Percentiles rank a stretch among this genome's conserved stretches.
These are phyloP conservation scores for Phialophora macrospora DNA, from an alignment of 2,329 filamentous ascomycete genomes.

Conservation along the genomic window DNA sequence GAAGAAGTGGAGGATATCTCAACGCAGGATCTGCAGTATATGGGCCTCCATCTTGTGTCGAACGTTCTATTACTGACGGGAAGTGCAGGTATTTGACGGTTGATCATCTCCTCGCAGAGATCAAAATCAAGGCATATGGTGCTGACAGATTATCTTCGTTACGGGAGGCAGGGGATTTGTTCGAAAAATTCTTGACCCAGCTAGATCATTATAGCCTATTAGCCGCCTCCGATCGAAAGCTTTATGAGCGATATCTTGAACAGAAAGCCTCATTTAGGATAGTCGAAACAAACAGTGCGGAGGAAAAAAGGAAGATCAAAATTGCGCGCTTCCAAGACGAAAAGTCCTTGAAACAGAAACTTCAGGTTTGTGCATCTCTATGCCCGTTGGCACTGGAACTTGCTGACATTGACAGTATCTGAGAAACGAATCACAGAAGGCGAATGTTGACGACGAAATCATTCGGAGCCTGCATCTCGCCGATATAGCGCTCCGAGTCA, in stretches of 20 bases:
- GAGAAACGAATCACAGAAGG: constrained; percentile 31
- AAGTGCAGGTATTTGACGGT: constrained; percentile 70
- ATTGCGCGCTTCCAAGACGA: constrained; percentile 84
- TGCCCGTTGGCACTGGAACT: background rate
- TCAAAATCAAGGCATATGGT: constrained; percentile 69
- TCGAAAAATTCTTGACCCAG: constrained; percentile 77
- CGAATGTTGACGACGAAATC: constrained; percentile 72
- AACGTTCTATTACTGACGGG: constrained; percentile 15
- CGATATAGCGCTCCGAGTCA: constrained; percentile 72
- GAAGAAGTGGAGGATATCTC: constrained; percentile 85
- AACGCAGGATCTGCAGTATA: constrained; percentile 78
- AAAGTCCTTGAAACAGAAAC: constrained; percentile 79
- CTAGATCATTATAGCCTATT: constrained; percentile 81
- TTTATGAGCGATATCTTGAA: constrained; percentile 75
- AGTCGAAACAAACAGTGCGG: constrained; percentile 68
- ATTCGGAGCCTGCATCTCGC: constrained; percentile 78
- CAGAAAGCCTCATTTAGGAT: constrained; percentile 74
- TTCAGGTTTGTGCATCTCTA: constrained; percentile 65
- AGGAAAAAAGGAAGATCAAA: constrained; percentile 77
- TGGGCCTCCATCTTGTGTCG: background rate
- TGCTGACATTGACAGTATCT: constrained; percentile 29
- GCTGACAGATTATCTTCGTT: constrained; percentile 69
- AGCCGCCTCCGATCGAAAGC: constrained; percentile 64
- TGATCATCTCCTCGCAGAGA: constrained; percentile 77
- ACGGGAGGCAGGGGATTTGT: constrained; percentile 67